A percentile compares a stretch with the other conserved stretches of the same genome.
phyloP scores from a whole-genome alignment of 2,329 filamentous ascomycete species.

The Claviceps fusiformis region DNA sequence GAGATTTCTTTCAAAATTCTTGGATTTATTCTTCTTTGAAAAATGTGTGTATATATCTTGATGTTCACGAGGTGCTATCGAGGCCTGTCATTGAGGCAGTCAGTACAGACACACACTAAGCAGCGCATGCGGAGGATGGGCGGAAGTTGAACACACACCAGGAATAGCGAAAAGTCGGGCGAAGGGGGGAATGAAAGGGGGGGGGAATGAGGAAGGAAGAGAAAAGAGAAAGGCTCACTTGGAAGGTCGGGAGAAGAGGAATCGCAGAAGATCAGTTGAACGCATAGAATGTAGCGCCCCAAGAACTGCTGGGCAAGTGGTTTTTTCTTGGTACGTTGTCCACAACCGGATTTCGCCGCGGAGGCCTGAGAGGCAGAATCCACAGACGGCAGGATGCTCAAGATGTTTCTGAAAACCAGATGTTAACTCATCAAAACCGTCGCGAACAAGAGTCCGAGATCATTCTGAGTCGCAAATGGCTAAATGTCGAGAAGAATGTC shows the following conservation, averaged over 20 bases:
- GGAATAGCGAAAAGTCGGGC: neutral
- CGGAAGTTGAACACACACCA: neutral
- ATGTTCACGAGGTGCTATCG: conserved; percentile 42
- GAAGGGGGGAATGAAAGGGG: neutral
- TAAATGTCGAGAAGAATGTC: neutral
- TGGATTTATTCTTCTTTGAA: neutral
- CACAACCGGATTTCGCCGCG: neutral
- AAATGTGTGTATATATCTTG: neutral
- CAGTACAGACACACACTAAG: neutral
- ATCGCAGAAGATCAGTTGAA: conserved; percentile 79
- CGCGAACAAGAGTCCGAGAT: neutral
- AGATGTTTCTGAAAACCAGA: neutral
- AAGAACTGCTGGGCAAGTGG: neutral
- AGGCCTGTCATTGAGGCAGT: conserved; percentile 27
- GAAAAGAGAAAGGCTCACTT: conserved; percentile 49
- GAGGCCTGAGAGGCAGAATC: neutral
- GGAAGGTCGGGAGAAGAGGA: conserved; percentile 76
- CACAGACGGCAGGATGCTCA: neutral
- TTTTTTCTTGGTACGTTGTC: neutral
- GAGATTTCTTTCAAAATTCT: neutral
- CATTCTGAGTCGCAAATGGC: neutral
- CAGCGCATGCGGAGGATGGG: neutral
- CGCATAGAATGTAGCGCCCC: conserved; percentile 54
- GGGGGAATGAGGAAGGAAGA: neutral
- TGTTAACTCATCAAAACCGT: neutral